Percentiles rank a stretch among this genome's conserved stretches.
Evolutionary conservation across 176 grass and related monocot species (phyloP).

Genomic region (Rhynchospora pubera): DNA sequence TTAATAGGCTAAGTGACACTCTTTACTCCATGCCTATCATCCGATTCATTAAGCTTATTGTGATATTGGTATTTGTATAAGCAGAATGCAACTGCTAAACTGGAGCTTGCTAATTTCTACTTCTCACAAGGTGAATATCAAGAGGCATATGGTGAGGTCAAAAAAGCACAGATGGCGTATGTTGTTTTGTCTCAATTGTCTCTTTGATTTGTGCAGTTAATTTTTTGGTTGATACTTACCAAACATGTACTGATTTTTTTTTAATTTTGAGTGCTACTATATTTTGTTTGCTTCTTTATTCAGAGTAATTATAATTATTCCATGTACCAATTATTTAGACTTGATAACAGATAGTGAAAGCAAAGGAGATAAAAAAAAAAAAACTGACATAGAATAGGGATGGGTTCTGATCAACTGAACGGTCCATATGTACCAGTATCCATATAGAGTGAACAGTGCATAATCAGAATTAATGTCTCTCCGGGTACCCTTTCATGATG

Average conservation of each 20-base stretch:
- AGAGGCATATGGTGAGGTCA: neutral
- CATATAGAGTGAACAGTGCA: neutral
- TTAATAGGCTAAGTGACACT: neutral
- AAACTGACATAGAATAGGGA: neutral
- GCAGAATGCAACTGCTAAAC: constrained; percentile 7
- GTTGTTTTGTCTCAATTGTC: neutral
- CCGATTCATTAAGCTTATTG: neutral
- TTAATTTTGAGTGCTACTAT: no score
- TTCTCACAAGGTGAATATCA: constrained; percentile 11
- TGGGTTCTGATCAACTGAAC: neutral
- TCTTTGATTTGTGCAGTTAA: neutral
- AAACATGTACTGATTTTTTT: neutral
- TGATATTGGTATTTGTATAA: neutral
- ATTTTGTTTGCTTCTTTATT: neutral
- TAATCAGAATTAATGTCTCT: neutral
- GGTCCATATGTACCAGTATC: neutral
- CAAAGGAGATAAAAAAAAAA: neutral
- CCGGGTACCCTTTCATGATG: neutral
- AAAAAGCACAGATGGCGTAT: constrained; percentile 4
- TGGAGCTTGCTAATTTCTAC: constrained; percentile 17
- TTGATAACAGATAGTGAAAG: neutral
- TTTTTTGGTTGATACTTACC: neutral
- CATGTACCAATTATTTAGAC: neutral
- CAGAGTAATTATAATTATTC: neutral
- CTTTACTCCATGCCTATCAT: neutral